Conservation (phyloP, 257 asterid genomes). For the Plantago elongata region DNA sequence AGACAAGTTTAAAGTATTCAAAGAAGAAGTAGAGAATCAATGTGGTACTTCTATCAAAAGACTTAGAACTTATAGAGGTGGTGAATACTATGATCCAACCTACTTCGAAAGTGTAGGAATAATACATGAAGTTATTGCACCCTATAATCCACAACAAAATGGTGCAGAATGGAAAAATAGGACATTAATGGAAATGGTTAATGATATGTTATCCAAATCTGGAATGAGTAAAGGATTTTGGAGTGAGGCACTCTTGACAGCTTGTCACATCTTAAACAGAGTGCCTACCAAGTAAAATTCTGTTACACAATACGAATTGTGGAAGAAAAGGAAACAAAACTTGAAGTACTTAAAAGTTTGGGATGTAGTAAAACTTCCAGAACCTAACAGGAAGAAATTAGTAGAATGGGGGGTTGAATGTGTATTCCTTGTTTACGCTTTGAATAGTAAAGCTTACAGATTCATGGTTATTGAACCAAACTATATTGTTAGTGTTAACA, state of each 20-base stretch:
- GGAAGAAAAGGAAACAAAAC: background rate
- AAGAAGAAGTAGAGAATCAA: background rate
- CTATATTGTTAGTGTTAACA: no score
- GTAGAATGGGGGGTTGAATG: no score
- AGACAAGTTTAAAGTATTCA: background rate
- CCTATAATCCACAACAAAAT: background rate
- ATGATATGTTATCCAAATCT: no score
- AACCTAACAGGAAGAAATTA: no score
- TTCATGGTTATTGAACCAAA: no score
- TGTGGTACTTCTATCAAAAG: background rate
- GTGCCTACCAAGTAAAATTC: background rate
- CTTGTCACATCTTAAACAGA: background rate
- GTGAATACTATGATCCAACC: background rate
- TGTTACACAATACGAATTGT: background rate
- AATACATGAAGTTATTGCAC: background rate
- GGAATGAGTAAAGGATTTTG: no score
- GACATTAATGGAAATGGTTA: background rate
- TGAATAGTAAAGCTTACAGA: no score
- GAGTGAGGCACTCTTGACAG: no score
- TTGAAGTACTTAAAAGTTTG: background rate
- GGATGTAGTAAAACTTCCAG: background rate
- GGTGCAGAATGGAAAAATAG: background rate
- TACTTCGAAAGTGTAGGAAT: background rate
- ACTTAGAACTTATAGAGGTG: background rate
- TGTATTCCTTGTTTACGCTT: no score